Evolutionary conservation across 1,284 basidiomycete genomes (phyloP).

Genomic region (Pholiota adiposa): DNA sequence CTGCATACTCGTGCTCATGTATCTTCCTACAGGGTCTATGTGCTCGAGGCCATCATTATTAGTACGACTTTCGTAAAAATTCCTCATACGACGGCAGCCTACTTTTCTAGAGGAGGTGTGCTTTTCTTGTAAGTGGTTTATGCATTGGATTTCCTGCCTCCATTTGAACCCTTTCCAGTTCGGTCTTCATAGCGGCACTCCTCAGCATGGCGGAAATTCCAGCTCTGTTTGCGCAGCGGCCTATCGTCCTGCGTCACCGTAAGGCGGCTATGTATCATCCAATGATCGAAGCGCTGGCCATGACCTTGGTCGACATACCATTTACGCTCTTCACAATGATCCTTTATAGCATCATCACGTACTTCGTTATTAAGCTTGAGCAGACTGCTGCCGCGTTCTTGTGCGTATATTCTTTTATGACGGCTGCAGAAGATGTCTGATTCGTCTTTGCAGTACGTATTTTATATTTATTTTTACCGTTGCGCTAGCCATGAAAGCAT

Average conservation of each 20-base stretch:
- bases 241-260: conserved; percentile 59
- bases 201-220: conserved; percentile 51
- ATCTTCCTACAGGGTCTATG: conserved; percentile 43
- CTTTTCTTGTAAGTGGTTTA: conserved; percentile 63
- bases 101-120: conserved; percentile 82
- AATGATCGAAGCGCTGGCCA: conserved; percentile 57
- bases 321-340: conserved; percentile 48
- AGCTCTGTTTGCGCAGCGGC: conserved; percentile 54
- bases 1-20: conserved; percentile 26
- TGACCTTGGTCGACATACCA: conserved; percentile 66
- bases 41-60: conserved; percentile 74
- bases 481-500: conserved; percentile 62
- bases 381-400: conserved; percentile 47
- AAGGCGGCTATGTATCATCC: conserved; percentile 61
- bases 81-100: conserved; percentile 63
- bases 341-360: conserved; percentile 54
- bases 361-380: conserved; percentile 59
- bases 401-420: conserved; percentile 29
- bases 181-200: conserved; percentile 49
- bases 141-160: neutral
- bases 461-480: conserved; percentile 54
- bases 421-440: conserved; percentile 3
- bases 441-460: conserved; percentile 45
- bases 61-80: conserved; percentile 79
- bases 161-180: conserved; percentile 32